Evolutionary conservation across 768 basidiomycete genomes (phyloP).

Genomic region (Hygrophoropsis aurantiaca): DNA sequence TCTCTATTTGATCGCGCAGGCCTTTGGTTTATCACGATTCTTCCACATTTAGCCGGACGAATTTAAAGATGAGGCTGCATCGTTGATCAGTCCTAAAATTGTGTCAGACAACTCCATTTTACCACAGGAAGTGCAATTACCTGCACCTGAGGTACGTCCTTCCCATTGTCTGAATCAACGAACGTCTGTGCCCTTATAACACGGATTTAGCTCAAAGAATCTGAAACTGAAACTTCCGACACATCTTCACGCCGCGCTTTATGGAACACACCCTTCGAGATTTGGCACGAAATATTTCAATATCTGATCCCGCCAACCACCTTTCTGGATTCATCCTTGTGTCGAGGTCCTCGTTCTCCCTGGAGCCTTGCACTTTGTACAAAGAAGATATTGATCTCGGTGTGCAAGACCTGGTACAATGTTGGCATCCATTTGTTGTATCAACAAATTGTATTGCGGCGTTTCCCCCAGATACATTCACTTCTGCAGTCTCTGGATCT

Average conservation of each 20-base stretch:
- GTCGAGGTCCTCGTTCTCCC: constrained; percentile 14
- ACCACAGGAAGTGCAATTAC: no score
- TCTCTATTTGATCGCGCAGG: no score
- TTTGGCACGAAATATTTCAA: constrained; percentile 23
- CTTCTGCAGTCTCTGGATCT: constrained; percentile 19
- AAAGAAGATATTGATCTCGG: constrained; percentile 19
- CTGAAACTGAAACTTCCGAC: not conserved
- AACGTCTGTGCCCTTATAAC: no score
- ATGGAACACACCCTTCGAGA: constrained; percentile 18
- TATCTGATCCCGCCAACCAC: constrained; percentile 21
- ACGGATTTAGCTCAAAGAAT: not conserved
- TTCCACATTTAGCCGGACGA: no score
- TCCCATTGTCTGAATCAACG: no score
- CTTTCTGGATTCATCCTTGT: constrained; percentile 15
- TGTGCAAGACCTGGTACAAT: constrained; percentile 27
- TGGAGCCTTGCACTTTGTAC: constrained; percentile 21
- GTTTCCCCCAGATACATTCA: constrained; percentile 18
- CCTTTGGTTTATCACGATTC: no score
- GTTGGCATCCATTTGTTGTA: constrained; percentile 25
- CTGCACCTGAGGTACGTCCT: no score
- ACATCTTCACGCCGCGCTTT: not conserved
- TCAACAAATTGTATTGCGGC: constrained; percentile 22
- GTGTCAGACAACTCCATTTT: no score
- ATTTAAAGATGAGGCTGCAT: no score
- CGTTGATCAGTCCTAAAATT: no score